phyloP scores from a whole-genome alignment of 345 rosid genomes.

The Combretum micranthum region DNA sequence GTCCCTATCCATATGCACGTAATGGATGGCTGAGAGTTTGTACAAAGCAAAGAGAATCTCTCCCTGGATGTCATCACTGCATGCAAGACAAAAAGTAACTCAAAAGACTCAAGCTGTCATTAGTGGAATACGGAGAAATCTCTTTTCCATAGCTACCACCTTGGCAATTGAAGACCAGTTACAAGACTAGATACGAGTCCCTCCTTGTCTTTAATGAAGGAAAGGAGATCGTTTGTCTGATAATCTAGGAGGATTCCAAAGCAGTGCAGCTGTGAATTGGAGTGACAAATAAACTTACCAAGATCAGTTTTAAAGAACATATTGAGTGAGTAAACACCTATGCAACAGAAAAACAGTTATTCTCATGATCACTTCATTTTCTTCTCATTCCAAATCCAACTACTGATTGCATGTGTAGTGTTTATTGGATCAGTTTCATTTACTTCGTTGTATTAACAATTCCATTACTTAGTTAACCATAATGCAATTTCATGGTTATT shows the following conservation, averaged over 20 bases:
- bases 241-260: slow-evolving; percentile 60
- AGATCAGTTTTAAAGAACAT: too few relatives aligned
- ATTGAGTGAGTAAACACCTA: too few relatives aligned
- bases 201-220: slow-evolving; percentile 44
- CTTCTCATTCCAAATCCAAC: too few relatives aligned
- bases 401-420: too few relatives aligned
- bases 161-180: slow-evolving; percentile 76
- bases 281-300: neutral
- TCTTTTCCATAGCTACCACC: slow-evolving; percentile 25
- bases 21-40: slow-evolving; percentile 41
- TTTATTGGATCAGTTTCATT: too few relatives aligned
- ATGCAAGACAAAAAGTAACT: slow-evolving; percentile 10
- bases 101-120: neutral
- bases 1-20: slow-evolving; percentile 19
- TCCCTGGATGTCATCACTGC: slow-evolving; percentile 87
- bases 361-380: too few relatives aligned
- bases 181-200: slow-evolving; percentile 57
- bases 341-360: too few relatives aligned
- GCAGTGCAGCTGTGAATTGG: slow-evolving; percentile 69
- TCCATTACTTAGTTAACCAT: too few relatives aligned
- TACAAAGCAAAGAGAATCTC: slow-evolving; percentile 80
- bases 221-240: slow-evolving; percentile 26
- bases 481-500: too few relatives aligned
- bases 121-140: neutral
- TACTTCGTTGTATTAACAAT: too few relatives aligned